A percentile compares a stretch with the other conserved stretches of the same genome.
Conservation (phyloP, 257 asterid genomes). For the Galeopsis tetrahit region DNA sequence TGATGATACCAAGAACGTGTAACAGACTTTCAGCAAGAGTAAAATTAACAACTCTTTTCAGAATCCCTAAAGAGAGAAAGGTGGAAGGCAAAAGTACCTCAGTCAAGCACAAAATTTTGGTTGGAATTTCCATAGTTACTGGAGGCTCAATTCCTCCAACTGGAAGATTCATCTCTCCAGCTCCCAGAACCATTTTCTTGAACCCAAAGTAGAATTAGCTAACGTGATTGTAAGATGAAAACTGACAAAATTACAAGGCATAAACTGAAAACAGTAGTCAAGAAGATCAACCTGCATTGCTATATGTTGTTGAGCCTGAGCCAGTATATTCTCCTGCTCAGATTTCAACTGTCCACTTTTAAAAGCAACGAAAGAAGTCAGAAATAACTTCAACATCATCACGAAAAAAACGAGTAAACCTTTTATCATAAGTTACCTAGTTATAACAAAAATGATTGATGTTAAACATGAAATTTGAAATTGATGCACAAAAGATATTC, state of each 20-base stretch:
- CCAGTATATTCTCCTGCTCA: constrained; percentile 58
- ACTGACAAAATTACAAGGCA: background rate
- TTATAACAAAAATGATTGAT: constrained; percentile 14
- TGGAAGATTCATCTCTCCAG: constrained; percentile 44
- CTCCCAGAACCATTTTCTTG: constrained; percentile 64
- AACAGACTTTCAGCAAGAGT: constrained; percentile 10
- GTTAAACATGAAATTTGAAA: constrained; percentile 16
- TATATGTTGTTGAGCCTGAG: constrained; percentile 73
- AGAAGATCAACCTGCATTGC: constrained; percentile 57
- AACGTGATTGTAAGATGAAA: constrained; percentile 14
- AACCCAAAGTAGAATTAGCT: constrained; percentile 35
- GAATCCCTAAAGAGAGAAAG: constrained; percentile 14
- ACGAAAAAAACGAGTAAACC: background rate
- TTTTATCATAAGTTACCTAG: constrained; percentile 6
- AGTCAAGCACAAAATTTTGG: constrained; percentile 71
- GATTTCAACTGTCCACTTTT: constrained; percentile 60
- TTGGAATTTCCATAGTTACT: constrained; percentile 47
- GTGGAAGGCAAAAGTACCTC: constrained; percentile 46
- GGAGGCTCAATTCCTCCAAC: constrained; percentile 38
- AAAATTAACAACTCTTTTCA: constrained; percentile 26
- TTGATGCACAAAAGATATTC: background rate
- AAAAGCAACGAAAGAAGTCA: constrained; percentile 32
- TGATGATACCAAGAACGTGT: constrained; percentile 34
- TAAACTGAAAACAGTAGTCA: background rate
- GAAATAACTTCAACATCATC: constrained; percentile 23